These are phyloP conservation scores for Williopsis jadinii DNA, from an alignment of 1,139 yeast species.

Conservation along the genomic window DNA sequence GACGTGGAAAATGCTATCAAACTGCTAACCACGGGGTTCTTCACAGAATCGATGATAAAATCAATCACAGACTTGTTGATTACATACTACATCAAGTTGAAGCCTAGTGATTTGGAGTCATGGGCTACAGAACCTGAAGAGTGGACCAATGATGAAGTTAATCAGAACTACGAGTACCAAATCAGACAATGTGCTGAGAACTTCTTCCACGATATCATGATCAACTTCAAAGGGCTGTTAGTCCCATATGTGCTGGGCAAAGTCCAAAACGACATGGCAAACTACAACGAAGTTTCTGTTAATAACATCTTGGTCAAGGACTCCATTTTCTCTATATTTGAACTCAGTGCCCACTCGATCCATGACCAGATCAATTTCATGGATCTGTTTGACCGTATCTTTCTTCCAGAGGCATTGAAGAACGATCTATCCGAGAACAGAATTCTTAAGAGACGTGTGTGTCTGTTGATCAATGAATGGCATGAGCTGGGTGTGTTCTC, in stretches of 20 bases:
- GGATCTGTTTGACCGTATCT: constrained; percentile 44
- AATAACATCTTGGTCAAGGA: constrained; percentile 64
- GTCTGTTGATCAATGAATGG: constrained; percentile 79
- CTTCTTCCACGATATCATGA: constrained; percentile 69
- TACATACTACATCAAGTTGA: constrained; percentile 63
- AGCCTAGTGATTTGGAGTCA: constrained; percentile 67
- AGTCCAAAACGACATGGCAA: constrained; percentile 45
- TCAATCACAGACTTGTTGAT: constrained; percentile 62
- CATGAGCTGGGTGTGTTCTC: constrained; percentile 53
- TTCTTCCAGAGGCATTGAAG: constrained; percentile 60
- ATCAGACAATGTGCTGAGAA: constrained; percentile 85
- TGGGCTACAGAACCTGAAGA: constrained; percentile 90
- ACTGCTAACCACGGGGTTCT: constrained; percentile 45
- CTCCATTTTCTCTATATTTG: constrained; percentile 75
- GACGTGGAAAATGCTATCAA: constrained; percentile 56
- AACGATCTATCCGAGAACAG: constrained; percentile 41
- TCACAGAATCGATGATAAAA: constrained; percentile 48
- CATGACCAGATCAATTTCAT: constrained; percentile 61
- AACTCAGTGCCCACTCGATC: constrained; percentile 63
- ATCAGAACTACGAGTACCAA: constrained; percentile 77
- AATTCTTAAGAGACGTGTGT: constrained; percentile 70
- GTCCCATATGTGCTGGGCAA: constrained; percentile 57
- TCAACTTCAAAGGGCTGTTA: constrained; percentile 54
- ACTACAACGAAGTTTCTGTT: constrained; percentile 31
- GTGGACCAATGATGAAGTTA: constrained; percentile 78